Base-by-base conservation (phyloP, 192 early-diverging fungal species). In the Phycomyces blakesleeanus region DNA sequence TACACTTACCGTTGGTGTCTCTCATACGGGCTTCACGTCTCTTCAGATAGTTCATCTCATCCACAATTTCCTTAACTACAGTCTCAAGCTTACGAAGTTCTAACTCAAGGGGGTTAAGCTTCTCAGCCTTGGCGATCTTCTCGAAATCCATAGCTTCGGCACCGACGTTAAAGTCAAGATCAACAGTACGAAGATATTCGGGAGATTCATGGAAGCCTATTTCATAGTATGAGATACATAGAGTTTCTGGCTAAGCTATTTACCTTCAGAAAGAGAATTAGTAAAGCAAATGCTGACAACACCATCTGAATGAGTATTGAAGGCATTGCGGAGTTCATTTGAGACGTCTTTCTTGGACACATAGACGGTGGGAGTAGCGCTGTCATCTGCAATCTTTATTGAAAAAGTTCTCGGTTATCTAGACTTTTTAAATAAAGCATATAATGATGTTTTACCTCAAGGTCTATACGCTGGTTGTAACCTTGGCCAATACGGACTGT, bases 41-140 rank as follows among this genome's bases (percentile, higher is more conserved):
- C 77, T 94, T 92, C 55, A 96, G 69, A 61, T 86, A 83, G 62
- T 93, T 87, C 87, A 97, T 89, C 55, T 95, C 86, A n/a, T 86
- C 88, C 34, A 88, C 74, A 60, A 96, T 83, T 47, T 92, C 89
- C 59, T 86, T 79, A 58, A 91, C 74, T 12, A 90, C 69, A 69
- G 82, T 81, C 73, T 94, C 91, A 51, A 95, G 73, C 54, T 89
- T 83, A 52, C 87, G 78, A 22, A 97, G 71, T 76, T 96, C 95
- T n/a, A 89, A 59, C 73, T 97, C 95, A 69, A 94, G 76, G 22
- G 95, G 95, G 69, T 83, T 83, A 20, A 97, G 74, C 71, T 94
- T 92, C 72, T 95, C 89, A 26, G 87, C 75, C 57, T 85, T 81
- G 39, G 82, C 83, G 51, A 91, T 47, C 62, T 84, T 85, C 47